These are phyloP conservation scores for Chalciporus pseudorubinellus DNA, from an alignment of 768 basidiomycete species.

Conservation along the genomic window DNA sequence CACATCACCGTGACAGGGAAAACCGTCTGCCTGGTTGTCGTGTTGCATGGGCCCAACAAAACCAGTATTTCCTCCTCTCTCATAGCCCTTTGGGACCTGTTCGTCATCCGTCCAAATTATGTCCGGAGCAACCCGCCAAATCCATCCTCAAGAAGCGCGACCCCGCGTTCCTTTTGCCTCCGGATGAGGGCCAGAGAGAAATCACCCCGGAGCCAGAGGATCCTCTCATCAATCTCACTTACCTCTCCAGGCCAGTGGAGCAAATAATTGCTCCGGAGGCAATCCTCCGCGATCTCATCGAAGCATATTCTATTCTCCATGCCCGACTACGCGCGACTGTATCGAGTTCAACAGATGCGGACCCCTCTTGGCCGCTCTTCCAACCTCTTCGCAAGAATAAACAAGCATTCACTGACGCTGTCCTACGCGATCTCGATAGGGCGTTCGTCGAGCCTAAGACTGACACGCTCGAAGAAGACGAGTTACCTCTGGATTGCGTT, in stretches of 20 bases:
- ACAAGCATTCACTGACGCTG: slow-evolving; percentile 49
- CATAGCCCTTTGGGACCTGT: slow-evolving; percentile 25
- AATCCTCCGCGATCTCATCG: slow-evolving; percentile 58
- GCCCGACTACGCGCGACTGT: slow-evolving; percentile 55
- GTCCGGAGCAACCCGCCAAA: slow-evolving; percentile 47
- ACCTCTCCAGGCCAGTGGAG: slow-evolving; percentile 63
- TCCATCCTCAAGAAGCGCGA: slow-evolving; percentile 67
- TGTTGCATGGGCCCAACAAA: slow-evolving; percentile 53
- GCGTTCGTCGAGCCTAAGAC: slow-evolving; percentile 58
- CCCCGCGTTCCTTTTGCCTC: slow-evolving; percentile 33
- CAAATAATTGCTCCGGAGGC: slow-evolving; percentile 52
- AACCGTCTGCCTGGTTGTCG: slow-evolving; percentile 38
- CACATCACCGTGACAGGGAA: slow-evolving; percentile 58
- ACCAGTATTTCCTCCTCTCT: slow-evolving; percentile 45
- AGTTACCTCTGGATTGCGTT: slow-evolving; percentile 22
- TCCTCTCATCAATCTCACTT: slow-evolving; percentile 59
- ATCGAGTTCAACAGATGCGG: slow-evolving; percentile 45
- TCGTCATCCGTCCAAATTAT: slow-evolving; percentile 32
- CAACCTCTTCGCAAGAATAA: slow-evolving; percentile 60
- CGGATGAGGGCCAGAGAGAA: slow-evolving; percentile 53
- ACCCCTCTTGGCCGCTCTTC: slow-evolving; percentile 70
- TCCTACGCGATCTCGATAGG: slow-evolving; percentile 67
- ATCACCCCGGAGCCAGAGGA: slow-evolving; percentile 75
- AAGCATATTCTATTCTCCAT: slow-evolving; percentile 70
- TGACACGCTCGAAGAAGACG: slow-evolving; percentile 21